Percentiles rank a stretch among this genome's conserved stretches.
phyloP scores from a whole-genome alignment of 176 grass and related monocot species.

The Aegilops speltoides region DNA sequence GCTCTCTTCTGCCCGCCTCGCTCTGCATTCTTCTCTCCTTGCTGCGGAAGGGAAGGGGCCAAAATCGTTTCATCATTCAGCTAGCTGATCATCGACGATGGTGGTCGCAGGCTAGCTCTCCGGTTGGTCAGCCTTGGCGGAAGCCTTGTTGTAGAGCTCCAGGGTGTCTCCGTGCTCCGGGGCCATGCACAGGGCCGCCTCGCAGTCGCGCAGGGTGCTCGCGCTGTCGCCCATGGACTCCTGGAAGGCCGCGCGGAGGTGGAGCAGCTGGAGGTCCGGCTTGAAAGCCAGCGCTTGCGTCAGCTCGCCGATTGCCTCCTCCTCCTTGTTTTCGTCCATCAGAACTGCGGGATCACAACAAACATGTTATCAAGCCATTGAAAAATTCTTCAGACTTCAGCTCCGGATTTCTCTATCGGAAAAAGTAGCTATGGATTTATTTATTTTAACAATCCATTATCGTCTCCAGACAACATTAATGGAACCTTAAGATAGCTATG shows the following conservation, averaged over 20 bases:
- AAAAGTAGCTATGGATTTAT: background rate
- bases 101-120: slow-evolving; percentile 22
- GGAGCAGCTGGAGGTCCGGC: slow-evolving; percentile 84
- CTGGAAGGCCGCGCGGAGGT: slow-evolving; percentile 82
- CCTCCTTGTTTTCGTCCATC: slow-evolving; percentile 87
- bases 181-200: slow-evolving; percentile 85
- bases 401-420: too few species aligned
- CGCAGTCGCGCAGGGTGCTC: slow-evolving; percentile 67
- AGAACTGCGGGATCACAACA: slow-evolving; percentile 42
- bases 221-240: slow-evolving; percentile 66
- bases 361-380: background rate
- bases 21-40: background rate
- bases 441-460: background rate
- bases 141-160: slow-evolving; percentile 77
- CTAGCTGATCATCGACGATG: slow-evolving; percentile 37
- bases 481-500: background rate
- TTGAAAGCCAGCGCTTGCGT: slow-evolving; percentile 64
- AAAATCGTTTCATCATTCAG: slow-evolving; percentile 33
- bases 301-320: slow-evolving; percentile 79
- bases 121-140: slow-evolving; percentile 29
- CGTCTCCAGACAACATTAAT: background rate
- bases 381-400: background rate
- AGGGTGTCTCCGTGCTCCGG: slow-evolving; percentile 73
- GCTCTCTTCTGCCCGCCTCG: slow-evolving; percentile 12
- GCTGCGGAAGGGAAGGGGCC: background rate